Conservation (phyloP, 176 grass and related monocot species). For the Poa pratensis region DNA sequence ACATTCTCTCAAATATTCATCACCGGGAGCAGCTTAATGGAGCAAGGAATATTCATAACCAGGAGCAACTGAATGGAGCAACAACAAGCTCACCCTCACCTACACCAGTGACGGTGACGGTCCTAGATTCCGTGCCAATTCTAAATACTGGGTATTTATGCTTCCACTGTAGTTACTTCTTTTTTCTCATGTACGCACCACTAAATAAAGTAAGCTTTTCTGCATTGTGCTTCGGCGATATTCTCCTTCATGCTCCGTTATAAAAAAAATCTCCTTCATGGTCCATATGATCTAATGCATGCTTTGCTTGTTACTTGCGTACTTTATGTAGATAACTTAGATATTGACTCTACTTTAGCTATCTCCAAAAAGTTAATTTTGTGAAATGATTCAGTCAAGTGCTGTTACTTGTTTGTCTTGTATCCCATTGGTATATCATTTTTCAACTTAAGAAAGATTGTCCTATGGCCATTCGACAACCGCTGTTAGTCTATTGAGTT, state of each 20-base stretch:
- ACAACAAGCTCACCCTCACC: conserved; percentile 36
- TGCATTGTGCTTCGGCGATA: not conserved
- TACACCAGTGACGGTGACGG: not conserved
- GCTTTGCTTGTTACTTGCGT: not conserved
- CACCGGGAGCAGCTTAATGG: conserved; percentile 35
- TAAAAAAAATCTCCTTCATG: no score
- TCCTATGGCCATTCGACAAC: not conserved
- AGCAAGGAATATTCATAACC: not conserved
- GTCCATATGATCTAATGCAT: not conserved
- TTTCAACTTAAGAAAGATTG: not conserved
- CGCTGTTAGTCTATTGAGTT: conserved; percentile 4
- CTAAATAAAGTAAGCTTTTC: conserved; percentile 1
- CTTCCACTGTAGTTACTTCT: conserved; percentile 1
- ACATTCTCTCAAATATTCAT: conserved; percentile 24
- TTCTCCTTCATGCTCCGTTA: not conserved
- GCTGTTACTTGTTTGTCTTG: not conserved
- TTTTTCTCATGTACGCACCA: not conserved
- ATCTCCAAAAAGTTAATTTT: not conserved
- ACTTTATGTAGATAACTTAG: not conserved
- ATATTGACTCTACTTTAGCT: not conserved
- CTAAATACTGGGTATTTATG: conserved; percentile 55
- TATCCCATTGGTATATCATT: not conserved
- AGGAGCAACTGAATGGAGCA: conserved; percentile 42
- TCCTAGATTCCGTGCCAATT: conserved; percentile 44
- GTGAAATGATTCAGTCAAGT: not conserved